Conservation (phyloP, 441 rosid species). For the Euphorbia celastroides region DNA sequence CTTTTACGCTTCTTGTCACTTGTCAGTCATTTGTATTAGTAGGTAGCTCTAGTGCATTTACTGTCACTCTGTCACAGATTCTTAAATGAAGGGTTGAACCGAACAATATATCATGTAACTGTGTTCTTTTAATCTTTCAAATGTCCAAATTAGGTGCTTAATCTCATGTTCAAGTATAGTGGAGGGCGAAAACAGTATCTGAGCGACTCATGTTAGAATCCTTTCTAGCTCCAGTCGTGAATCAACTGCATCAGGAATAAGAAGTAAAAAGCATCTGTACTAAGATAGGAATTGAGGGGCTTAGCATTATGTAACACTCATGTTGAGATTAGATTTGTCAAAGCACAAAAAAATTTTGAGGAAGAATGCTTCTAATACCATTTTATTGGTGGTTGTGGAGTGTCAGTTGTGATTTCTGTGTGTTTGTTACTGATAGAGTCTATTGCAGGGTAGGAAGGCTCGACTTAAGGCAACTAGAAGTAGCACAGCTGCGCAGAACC, state of each 20-base stretch:
- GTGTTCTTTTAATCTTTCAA: no score
- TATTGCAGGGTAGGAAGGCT: conserved; percentile 82
- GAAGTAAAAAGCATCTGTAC: no score
- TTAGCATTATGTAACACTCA: neutral
- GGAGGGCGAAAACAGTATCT: neutral
- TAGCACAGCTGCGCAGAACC: conserved; percentile 71
- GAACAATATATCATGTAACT: no score
- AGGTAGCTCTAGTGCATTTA: no score
- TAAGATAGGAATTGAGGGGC: neutral
- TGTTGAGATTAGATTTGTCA: neutral
- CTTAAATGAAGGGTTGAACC: no score
- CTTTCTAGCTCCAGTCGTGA: neutral
- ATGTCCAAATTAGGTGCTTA: neutral
- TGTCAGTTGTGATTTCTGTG: neutral
- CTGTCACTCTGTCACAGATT: no score
- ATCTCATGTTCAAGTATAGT: neutral
- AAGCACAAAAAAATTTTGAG: no score
- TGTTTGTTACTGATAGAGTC: conserved; percentile 2
- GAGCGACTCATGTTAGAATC: neutral
- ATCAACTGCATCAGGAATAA: neutral
- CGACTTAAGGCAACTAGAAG: conserved; percentile 73
- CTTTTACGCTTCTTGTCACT: no score
- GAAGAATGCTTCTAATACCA: neutral
- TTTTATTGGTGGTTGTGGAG: neutral
- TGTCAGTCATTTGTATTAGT: no score